Evolutionary conservation across 2,329 filamentous ascomycete genomes (phyloP).

Genomic region (Clarireedia hainanense): DNA sequence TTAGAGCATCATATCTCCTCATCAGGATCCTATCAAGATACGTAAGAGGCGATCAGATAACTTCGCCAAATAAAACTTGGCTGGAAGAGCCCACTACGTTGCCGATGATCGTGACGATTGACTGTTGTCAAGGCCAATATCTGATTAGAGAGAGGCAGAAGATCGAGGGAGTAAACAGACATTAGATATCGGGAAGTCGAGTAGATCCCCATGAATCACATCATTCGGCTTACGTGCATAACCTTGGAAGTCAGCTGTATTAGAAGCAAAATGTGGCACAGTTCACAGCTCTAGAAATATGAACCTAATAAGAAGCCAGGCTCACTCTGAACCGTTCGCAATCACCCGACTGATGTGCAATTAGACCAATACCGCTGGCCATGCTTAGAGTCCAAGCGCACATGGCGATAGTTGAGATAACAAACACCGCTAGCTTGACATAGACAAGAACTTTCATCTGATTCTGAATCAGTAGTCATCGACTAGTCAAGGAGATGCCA

Average conservation of each 20-base stretch:
- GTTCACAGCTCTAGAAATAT: constrained; percentile 31
- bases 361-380: constrained; percentile 28
- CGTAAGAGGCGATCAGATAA: constrained; percentile 32
- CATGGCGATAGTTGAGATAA: constrained; percentile 34
- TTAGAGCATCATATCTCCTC: constrained; percentile 29
- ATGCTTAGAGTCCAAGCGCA: constrained; percentile 31
- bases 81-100: constrained; percentile 32
- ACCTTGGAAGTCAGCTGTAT: constrained; percentile 37
- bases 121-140: not conserved
- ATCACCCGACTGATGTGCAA: constrained; percentile 25
- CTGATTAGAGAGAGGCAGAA: not conserved
- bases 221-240: constrained; percentile 35
- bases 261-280: constrained; percentile 33
- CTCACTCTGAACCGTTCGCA: constrained; percentile 28
- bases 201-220: constrained; percentile 33
- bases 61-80: constrained; percentile 28
- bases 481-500: not conserved
- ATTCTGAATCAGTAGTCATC: constrained; percentile 13
- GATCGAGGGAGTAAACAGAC: not conserved
- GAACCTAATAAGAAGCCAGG: constrained; percentile 33
- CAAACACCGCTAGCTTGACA: constrained; percentile 32
- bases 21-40: constrained; percentile 32
- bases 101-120: constrained; percentile 34
- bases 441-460: constrained; percentile 30
- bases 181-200: constrained; percentile 35